Evolutionary conservation across 1,139 yeast genomes (phyloP), one percentile per base, ranked within the genome.

Genomic region (Diutina rugosa): DNA sequence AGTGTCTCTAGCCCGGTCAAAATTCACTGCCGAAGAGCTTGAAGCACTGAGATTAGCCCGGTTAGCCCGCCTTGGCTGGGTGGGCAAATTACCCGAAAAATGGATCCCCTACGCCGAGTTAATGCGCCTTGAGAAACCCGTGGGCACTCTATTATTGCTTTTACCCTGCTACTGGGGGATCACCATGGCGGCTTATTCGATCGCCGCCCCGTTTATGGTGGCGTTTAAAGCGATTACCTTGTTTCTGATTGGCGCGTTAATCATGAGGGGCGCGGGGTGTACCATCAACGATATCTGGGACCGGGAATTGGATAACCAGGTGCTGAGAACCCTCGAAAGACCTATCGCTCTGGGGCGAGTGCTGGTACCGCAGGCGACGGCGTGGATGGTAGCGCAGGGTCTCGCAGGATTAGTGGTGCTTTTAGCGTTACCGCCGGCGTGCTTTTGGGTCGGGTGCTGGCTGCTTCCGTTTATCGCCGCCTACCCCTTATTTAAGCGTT

Each of bases 231-330:
- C 85, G 62, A 66, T 86, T 47, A 74, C 77, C 0, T 72, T 91
- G 32, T 93, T 91, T 65, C 83, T 93, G 1, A 73, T 85, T 3
- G 99, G 99, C 12, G 82, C 98, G 0, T 66, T 91, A 48, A 77
- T 91, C 16, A 93, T 95, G 97, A 80, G 99, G 69, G 97, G 98
- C 47, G 98, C 97, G 1, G 99, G 99, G 0, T 95, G 99, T 67
- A 91, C 96, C 1, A 85, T 95, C 58, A 95, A 95, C 65, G 99
- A 95, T 68, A 74, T 91, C 56, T 74, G 85, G 67, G 99, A 95
- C 67, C 75, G 91, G 58, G 77, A 91, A 59, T 74, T 91, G 57
- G 99, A 95, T 65, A 78, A 79, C 60, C 81, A 90, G 67, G 99
- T 95, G 2, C 85, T 87, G 9, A 79, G 99, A 62, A 91, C 99